Conservation (phyloP, 805 yeast genomes). For the Cyberlindnera euphorbiae region DNA sequence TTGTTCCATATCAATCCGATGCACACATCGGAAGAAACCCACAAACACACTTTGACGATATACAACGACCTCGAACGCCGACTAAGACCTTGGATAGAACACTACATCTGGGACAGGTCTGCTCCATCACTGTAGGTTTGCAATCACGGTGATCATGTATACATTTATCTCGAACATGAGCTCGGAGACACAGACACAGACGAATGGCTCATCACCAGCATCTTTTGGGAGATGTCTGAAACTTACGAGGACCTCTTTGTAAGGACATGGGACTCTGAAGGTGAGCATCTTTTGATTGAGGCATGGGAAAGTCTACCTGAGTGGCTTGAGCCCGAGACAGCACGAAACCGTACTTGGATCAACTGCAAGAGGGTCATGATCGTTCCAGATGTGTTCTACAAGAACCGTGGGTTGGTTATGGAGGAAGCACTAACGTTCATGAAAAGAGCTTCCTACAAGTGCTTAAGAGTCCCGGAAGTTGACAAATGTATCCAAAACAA, state of each 20-base stretch:
- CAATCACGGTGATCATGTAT: constrained; percentile 6
- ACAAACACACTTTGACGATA: constrained; percentile 12
- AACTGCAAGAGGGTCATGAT: constrained; percentile 35
- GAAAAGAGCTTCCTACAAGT: constrained; percentile 33
- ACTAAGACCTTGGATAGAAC: constrained; percentile 32
- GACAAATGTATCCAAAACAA: constrained; percentile 17
- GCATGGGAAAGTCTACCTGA: constrained; percentile 41
- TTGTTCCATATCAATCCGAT: constrained; percentile 30
- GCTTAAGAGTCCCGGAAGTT: constrained; percentile 24
- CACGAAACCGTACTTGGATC: constrained; percentile 51
- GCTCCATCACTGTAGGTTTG: constrained; percentile 13
- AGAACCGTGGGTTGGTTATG: constrained; percentile 31
- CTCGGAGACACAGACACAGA: constrained; percentile 43
- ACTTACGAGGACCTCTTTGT: constrained; percentile 36
- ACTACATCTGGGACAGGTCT: constrained; percentile 39
- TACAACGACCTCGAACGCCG: constrained; percentile 21
- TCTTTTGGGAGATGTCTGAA: constrained; percentile 35
- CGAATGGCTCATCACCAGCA: constrained; percentile 37
- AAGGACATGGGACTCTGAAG: constrained; percentile 47
- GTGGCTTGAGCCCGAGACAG: constrained; percentile 42
- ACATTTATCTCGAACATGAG: constrained; percentile 34
- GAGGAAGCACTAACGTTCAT: constrained; percentile 39
- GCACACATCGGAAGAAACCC: constrained; percentile 17
- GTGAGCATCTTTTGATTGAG: constrained; percentile 52
- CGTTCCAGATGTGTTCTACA: constrained; percentile 36